Evolutionary conservation across 805 yeast genomes (phyloP), one percentile per base, ranked within the genome.

Genomic region (Lipomyces starkeyi): DNA sequence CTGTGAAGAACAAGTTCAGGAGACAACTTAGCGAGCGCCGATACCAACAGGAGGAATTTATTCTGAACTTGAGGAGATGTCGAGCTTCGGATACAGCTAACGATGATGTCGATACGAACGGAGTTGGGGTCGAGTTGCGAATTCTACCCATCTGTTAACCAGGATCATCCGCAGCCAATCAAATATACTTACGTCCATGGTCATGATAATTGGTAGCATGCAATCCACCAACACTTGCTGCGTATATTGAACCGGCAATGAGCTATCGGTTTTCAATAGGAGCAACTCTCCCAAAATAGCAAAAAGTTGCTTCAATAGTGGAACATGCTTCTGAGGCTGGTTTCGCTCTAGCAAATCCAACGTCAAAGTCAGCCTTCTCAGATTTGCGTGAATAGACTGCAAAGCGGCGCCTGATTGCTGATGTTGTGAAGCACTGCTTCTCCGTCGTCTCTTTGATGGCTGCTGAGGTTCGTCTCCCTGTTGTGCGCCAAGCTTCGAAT

Each of bases 51-150:
- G 67, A 95, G 81, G 61, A 94, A 80, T 73, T 93, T 86, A 80
- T 95, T 95, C 80, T 95, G 99, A 34, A 93, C 96, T 78, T 94
- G 98, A 1, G 98, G 98, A 35, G 97, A 91, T 57, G 87, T 85
- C 0, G 97, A 89, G 1, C 93, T 86, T 76, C 99, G 86, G 65
- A 95, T 93, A 22, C 97, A 90, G 58, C 94, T 89, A 34, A 95
- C 97, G 72, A 95, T 83, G 66, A 93, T 87, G 78, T 94, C 98
- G 1, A 97, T 94, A 78, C 98, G 85, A 54, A 93, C 83, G 8
- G 90, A 82, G 69, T 85, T 85, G 34, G 91, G 83, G 72, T 90
- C 92, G 20, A 87, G 77, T 68, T 79, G 67, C 5, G 68, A 37
- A 29, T 61, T 61, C 68, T 65, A 55, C 25, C 58, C 17, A 25